Evolutionary conservation across 768 basidiomycete species (phyloP), one percentile per base, ranked within the genome.

Genomic region (Gloeostereum incarnatum): DNA sequence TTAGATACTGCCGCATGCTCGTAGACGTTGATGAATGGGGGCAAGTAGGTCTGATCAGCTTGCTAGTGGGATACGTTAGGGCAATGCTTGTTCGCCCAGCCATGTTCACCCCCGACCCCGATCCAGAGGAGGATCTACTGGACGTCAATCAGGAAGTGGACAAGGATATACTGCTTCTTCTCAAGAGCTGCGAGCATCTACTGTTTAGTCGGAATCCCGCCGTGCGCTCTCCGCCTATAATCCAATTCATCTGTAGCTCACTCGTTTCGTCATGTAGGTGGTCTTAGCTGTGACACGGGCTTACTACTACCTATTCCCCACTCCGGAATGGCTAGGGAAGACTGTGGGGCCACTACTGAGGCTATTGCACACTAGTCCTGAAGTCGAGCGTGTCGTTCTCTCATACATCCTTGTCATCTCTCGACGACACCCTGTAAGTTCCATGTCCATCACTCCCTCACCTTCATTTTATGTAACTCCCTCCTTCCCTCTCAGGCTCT

Each of bases 1-100:
- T n/a, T n/a, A n/a, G n/a, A n/a, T n/a, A 92, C 21, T 96, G 91
- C 53, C 69, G 71, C 30, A 65, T 85, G n/a, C 63, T 98, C 2
- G 70, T 90, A 23, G 92, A 99, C 49, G 80, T 83, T 3, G 96
- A 99, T 49, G 94, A 96, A 55, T 99, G 96, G 96, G 92, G 91
- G 0, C 96, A 97, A 57, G 75, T 84, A 5, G 75, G 81, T 32
- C 57, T 91, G 14, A 66, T 94, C 43, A 72, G 81, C 31, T 66
- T 98, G 10, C 68, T 99, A 22, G 59, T 80, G 39, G 66, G 86
- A 42, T 99, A 99, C 53, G 86, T 76, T 2, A 65, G 93, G 36
- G 73, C 71, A 0, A 93, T 94, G 89, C 67, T 96, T 22, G 71
- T 75, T 2, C 66, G 78, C 44, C 81, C 88, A 7, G 57, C 56